A percentile compares a stretch with the other conserved stretches of the same genome.
phyloP scores from a whole-genome alignment of 345 rosid species.

The Murraya paniculata region DNA sequence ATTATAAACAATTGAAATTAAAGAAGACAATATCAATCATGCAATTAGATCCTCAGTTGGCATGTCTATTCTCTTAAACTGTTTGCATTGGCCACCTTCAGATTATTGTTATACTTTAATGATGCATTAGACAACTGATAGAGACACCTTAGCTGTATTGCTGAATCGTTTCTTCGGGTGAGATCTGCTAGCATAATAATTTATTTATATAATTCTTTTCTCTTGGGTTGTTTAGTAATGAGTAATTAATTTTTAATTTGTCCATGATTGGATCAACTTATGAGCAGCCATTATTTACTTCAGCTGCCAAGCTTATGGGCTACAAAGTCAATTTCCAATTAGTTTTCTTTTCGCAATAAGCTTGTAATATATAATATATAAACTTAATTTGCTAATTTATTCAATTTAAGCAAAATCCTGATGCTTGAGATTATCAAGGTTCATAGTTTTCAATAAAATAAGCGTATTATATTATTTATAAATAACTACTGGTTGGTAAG shows the following conservation, averaged over 20 bases:
- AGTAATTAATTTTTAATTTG: neutral
- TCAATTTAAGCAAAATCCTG: neutral
- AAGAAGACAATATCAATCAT: neutral
- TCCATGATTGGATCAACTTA: neutral
- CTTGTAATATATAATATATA: neutral
- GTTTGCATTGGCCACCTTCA: neutral
- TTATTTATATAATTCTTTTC: neutral
- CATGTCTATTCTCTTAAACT: neutral
- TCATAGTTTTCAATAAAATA: neutral
- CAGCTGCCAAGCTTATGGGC: neutral
- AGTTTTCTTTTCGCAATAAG: neutral
- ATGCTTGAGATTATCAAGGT: neutral
- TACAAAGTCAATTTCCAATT: neutral
- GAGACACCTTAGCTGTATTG: neutral
- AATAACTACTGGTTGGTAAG: neutral
- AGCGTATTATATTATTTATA: neutral
- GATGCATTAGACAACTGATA: neutral
- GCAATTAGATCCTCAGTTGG: neutral
- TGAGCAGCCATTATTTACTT: neutral
- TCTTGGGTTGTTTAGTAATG: neutral
- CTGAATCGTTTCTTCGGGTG: neutral
- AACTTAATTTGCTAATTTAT: neutral
- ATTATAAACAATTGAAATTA: neutral
- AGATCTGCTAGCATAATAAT: neutral
- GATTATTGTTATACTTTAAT: neutral